These are phyloP conservation scores for Andrographis paniculata DNA, from an alignment of 305 asterid genomes.

Conservation along the genomic window DNA sequence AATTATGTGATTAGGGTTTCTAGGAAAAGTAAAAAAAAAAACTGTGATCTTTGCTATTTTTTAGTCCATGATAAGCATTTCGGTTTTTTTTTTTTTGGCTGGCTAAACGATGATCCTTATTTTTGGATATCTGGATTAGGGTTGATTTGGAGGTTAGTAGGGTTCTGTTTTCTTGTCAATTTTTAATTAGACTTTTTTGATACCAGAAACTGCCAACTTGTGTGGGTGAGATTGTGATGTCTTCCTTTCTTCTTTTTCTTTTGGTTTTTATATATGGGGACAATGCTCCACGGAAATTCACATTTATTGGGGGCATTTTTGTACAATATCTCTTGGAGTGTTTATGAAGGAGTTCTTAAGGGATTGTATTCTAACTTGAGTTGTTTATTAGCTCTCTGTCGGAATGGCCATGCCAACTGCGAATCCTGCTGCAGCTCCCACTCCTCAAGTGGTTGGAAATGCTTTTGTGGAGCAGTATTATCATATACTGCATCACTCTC, in stretches of 20 bases:
- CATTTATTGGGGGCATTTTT: neutral
- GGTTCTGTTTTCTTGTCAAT: constrained; percentile 9
- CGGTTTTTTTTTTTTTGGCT: neutral
- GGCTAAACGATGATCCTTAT: constrained; percentile 1
- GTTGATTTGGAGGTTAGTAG: constrained; percentile 5
- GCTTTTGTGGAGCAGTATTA: constrained; percentile 97
- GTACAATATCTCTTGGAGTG: neutral
- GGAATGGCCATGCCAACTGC: constrained; percentile 44
- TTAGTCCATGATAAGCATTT: neutral
- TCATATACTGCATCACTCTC: constrained; percentile 75
- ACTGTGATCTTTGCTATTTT: neutral
- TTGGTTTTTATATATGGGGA: neutral
- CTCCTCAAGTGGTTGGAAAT: constrained; percentile 88
- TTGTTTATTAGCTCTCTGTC: constrained; percentile 4
- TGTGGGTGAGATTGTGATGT: neutral
- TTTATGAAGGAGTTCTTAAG: constrained; percentile 8
- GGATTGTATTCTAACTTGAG: constrained; percentile 3
- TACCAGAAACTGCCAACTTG: constrained; percentile 6
- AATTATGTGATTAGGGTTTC: constrained; percentile 14
- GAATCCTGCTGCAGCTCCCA: constrained; percentile 39
- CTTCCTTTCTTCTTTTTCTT: neutral
- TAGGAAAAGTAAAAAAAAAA: neutral
- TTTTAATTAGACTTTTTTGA: constrained; percentile 8
- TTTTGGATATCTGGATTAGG: constrained; percentile 2
- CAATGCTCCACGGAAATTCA: constrained; percentile 2